Base-by-base conservation (phyloP, 495 filamentous ascomycete species). In the Talaromyces liani region DNA sequence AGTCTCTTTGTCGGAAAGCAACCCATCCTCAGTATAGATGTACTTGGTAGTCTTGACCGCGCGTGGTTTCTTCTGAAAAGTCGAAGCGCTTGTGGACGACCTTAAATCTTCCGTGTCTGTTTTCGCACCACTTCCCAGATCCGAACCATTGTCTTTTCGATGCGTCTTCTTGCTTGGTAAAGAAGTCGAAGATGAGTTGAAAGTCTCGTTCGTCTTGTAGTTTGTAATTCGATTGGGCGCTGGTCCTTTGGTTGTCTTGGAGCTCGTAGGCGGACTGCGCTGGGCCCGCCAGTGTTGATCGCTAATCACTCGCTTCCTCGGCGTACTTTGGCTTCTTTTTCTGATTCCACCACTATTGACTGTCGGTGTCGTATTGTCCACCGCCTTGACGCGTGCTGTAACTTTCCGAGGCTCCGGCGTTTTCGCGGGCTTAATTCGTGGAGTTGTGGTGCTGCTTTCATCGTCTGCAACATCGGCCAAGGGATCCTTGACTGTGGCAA, bases 261-360 rank as follows among this genome's bases (percentile, higher is more conserved):
- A 69, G 8, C 72, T 57, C 39, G 65, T 67, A 0, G 75, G 70
- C 4, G 77, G 72, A 54, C 73, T 82, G 65, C 77, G 80, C 63
- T 80, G 82, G 53, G 78, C 79, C 63, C 75, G 76, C 90, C 90
- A 93, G 65, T 93, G 87, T 45, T 86, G 85, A 73, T 93, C 90
- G 67, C 90, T 92, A 22, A 93, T 81, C 24, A 93, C 86, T 56
- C 90, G 82, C 77, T 91, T 93, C 67, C 86, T 85, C 6, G 90
- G 90, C 20, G 84, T 80, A 67, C 79, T 84, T 57, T 77, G 73
- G 65, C 80, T 82, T 66, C 77, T 73, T 60, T 72, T 72, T 51
- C 77, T 69, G 20, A 55, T 65, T 18, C 47, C 65, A 51, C 61
- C 72, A 55, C 53, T 70, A 22, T n/a, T 63, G 14, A 60, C 65